phyloP scores from a whole-genome alignment of 2,329 filamentous ascomycete genomes.

The Fusarium solani-melongenae region DNA sequence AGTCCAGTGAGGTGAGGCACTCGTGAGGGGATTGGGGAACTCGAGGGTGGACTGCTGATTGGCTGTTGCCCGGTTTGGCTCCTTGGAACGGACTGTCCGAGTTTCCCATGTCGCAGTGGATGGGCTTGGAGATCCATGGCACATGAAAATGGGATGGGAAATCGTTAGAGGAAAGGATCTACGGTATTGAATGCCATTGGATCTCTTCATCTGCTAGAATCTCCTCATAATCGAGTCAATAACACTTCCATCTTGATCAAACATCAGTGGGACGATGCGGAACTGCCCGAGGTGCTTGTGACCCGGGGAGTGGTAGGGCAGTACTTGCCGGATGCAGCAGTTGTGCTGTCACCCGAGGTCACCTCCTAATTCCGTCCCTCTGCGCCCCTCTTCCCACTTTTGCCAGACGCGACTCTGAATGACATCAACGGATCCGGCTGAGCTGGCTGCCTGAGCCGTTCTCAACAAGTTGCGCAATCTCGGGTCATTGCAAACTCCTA shows the following conservation, averaged over 20 bases:
- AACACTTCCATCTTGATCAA: constrained; percentile 12
- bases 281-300: constrained; percentile 14
- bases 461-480: constrained; percentile 34
- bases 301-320: constrained; percentile 7
- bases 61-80: not conserved
- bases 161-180: not conserved
- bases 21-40: not conserved
- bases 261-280: constrained; percentile 16
- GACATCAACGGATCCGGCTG: constrained; percentile 38
- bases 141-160: constrained; percentile 10
- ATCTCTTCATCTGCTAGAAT: not conserved
- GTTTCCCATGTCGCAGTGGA: constrained; percentile 19
- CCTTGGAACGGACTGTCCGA: constrained; percentile 2
- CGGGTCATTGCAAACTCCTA: constrained; percentile 20
- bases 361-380: constrained; percentile 10
- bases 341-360: constrained; percentile 1
- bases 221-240: constrained; percentile 1
- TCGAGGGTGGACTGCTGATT: constrained; percentile 8
- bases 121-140: constrained; percentile 32
- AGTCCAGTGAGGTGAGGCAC: not conserved
- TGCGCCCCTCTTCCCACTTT: constrained; percentile 32
- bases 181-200: constrained; percentile 1
- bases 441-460: constrained; percentile 24
- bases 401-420: constrained; percentile 32
- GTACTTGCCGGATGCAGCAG: constrained; percentile 10